Base-by-base conservation (phyloP, 2,329 filamentous ascomycete species). In the Seiridium unicorne region DNA sequence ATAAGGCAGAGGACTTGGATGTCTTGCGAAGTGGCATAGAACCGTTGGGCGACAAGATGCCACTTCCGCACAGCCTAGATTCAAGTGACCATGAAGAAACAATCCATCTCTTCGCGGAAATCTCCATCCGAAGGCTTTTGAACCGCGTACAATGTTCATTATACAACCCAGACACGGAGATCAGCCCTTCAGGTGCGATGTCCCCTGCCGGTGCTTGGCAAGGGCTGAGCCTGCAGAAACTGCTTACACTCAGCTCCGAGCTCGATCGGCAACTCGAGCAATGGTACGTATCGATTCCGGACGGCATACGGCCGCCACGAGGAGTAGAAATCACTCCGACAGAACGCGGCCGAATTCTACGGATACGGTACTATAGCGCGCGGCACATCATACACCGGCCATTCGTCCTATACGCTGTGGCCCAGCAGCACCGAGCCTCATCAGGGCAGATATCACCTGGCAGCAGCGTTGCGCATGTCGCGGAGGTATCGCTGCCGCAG, bases 361-460 rank as follows among this genome's bases (percentile, higher is more conserved):
- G 89, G 44, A 85, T 86, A 4, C 90, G 91, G 67, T 92, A 91
- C 69, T 91, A 89, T 66, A 88, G 88, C 59, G 88, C 86, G 1
- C 80, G 81, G 26, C 90, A 91, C 65, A 84, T 92, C 65, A 89
- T 90, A 61, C 82, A 90, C 68, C 81, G 89, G 35, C 89, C 88
- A 1, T 86, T 89, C 63, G 64, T 76, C 3, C 65, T 75, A 9
- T 66, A 64, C 36, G 63, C 69, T 5, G 67, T 70, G 7, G 60
- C 62, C 13, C 68, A 69, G 55, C 67, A 66, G 38, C 63, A 64
- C 10, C 58, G 51, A 42, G 32, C 4, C 36, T 59, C 59, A 8
- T 51, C 59, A n/a, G 40, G 32, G 44, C 44, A 31, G 26, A 59
- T 54, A 26, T 42, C 35, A 34, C 32, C 47, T 10, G 26, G 55